Conservation (phyloP, 1,284 basidiomycete species). For the Dichomitus squalens region DNA sequence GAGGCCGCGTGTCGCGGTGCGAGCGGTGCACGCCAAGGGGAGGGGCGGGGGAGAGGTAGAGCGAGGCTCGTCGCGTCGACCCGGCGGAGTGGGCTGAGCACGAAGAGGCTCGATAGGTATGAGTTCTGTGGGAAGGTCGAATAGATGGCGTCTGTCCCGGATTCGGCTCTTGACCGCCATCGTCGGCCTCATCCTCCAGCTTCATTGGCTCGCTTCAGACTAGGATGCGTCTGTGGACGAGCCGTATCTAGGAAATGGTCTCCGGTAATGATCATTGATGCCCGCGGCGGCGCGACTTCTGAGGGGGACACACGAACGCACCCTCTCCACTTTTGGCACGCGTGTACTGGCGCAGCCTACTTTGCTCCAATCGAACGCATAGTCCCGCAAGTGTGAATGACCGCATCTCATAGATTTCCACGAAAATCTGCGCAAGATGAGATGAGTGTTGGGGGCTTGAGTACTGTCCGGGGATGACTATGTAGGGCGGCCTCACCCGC, state of each 20-base stretch:
- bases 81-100: slow-evolving; percentile 66
- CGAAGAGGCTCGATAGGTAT: slow-evolving; percentile 42
- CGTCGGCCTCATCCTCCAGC: background rate
- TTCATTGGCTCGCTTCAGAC: background rate
- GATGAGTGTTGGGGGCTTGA: too few relatives aligned
- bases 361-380: too few relatives aligned
- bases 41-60: slow-evolving; percentile 44
- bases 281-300: background rate
- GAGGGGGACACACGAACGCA: background rate
- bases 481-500: too few relatives aligned
- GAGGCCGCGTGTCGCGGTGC: slow-evolving; percentile 44
- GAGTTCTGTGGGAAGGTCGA: too few relatives aligned
- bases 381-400: too few relatives aligned
- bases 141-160: background rate
- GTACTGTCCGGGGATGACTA: too few relatives aligned
- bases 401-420: too few relatives aligned
- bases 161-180: background rate
- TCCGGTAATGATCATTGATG: background rate
- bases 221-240: background rate
- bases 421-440: too few relatives aligned
- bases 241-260: background rate
- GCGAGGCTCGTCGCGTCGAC: slow-evolving; percentile 46
- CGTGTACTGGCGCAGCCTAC: too few relatives aligned
- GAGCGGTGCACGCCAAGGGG: slow-evolving; percentile 33
- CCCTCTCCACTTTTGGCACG: too few relatives aligned